These are phyloP conservation scores for Fusarium tanahbumbuense DNA, from an alignment of 2,329 filamentous ascomycete genomes.

Conservation along the genomic window DNA sequence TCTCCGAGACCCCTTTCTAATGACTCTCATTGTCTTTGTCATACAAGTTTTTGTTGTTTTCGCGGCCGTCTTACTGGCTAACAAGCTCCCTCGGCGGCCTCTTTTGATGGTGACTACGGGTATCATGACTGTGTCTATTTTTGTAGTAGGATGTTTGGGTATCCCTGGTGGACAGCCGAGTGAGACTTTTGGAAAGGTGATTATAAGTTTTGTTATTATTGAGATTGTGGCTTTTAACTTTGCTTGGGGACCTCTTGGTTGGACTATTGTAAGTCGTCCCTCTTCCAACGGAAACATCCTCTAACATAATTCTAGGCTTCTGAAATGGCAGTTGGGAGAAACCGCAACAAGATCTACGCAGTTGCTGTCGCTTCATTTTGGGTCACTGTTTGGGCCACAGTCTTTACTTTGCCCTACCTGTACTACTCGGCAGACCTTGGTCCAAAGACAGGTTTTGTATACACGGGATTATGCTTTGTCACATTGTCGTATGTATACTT, in stretches of 20 bases:
- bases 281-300: background rate
- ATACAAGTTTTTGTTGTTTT: slow-evolving; percentile 57
- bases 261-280: slow-evolving; percentile 49
- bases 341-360: slow-evolving; percentile 51
- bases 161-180: slow-evolving; percentile 47
- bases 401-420: slow-evolving; percentile 55
- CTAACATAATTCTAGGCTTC: slow-evolving; percentile 46
- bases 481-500: slow-evolving; percentile 53
- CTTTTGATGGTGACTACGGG: slow-evolving; percentile 54
- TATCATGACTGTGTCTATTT: slow-evolving; percentile 55
- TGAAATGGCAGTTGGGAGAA: slow-evolving; percentile 61
- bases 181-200: slow-evolving; percentile 51
- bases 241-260: slow-evolving; percentile 54
- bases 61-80: slow-evolving; percentile 54
- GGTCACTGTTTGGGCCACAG: slow-evolving; percentile 55
- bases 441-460: slow-evolving; percentile 55
- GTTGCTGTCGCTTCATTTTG: slow-evolving; percentile 58
- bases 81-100: slow-evolving; percentile 54
- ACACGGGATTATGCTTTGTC: slow-evolving; percentile 50
- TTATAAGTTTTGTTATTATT: slow-evolving; percentile 57
- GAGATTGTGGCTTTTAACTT: slow-evolving; percentile 60
- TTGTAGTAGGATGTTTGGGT: slow-evolving; percentile 57
- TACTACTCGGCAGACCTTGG: slow-evolving; percentile 55
- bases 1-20: slow-evolving; percentile 54
- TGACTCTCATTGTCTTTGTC: slow-evolving; percentile 56